A percentile compares a stretch with the other conserved stretches of the same genome.
These are phyloP conservation scores for Dalechampia spathulata DNA, from an alignment of 441 rosid species.

Conservation along the genomic window DNA sequence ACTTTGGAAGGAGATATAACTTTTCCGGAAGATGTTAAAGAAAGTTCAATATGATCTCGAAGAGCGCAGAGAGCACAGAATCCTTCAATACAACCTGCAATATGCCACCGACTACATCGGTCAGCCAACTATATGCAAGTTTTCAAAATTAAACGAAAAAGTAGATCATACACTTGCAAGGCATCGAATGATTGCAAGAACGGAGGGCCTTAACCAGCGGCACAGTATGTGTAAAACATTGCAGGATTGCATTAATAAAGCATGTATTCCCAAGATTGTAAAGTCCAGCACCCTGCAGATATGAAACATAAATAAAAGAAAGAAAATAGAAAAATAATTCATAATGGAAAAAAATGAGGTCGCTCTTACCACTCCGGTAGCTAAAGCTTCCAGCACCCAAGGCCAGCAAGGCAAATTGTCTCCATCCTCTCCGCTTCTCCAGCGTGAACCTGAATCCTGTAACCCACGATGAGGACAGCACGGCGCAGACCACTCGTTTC, in stretches of 20 bases:
- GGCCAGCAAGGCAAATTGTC: not conserved
- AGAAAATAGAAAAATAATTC: not conserved
- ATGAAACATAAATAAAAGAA: not conserved
- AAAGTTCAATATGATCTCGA: conserved; percentile 44
- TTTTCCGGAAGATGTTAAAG: conserved; percentile 36
- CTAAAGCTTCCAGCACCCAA: conserved; percentile 11
- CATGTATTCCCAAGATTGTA: conserved; percentile 76
- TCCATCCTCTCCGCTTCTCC: not conserved
- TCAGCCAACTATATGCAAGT: too few relatives aligned
- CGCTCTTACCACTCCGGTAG: conserved; percentile 42
- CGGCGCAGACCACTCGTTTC: not conserved
- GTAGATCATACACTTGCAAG: conserved; percentile 40
- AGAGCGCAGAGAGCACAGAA: conserved; percentile 52
- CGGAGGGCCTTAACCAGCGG: conserved; percentile 51
- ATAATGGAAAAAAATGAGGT: not conserved
- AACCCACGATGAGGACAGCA: not conserved
- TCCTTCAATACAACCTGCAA: conserved; percentile 42
- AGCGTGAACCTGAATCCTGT: not conserved
- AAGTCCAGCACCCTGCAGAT: conserved; percentile 75
- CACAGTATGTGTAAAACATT: conserved; percentile 83
- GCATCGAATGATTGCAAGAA: conserved; percentile 26
- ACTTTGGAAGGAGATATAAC: conserved; percentile 40
- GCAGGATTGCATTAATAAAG: conserved; percentile 73
- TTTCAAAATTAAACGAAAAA: not conserved
- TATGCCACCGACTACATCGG: too few relatives aligned